Evolutionary conservation across 2,329 filamentous ascomycete species (phyloP).

Genomic region (Bimuria novae-zelandiae): DNA sequence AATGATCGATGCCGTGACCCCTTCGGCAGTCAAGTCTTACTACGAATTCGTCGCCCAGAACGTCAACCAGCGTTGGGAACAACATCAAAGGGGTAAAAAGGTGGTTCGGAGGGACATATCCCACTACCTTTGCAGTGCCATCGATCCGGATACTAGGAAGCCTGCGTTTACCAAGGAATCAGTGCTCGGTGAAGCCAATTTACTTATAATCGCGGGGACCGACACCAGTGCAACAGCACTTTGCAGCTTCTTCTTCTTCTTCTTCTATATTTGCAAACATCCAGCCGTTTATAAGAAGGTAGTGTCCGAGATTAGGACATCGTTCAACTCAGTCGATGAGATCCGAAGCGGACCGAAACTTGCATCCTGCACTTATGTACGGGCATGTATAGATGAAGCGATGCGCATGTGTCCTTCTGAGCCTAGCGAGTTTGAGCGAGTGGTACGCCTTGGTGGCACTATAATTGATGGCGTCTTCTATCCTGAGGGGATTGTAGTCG

Average conservation of each 20-base stretch:
- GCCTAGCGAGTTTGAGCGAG: slow-evolving; percentile 9
- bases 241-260: slow-evolving; percentile 21
- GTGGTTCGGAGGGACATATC: background rate
- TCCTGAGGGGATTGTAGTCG: slow-evolving; percentile 22
- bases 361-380: slow-evolving; percentile 20
- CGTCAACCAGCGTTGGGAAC: background rate
- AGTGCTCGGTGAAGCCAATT: slow-evolving; percentile 49
- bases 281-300: slow-evolving; percentile 18
- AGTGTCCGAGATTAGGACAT: slow-evolving; percentile 12
- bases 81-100: background rate
- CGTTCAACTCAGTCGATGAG: slow-evolving; percentile 26
- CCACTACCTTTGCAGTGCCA: background rate
- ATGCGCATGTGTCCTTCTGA: slow-evolving; percentile 10
- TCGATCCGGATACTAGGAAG: background rate
- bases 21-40: slow-evolving; percentile 8
- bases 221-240: slow-evolving; percentile 46
- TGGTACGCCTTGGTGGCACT: slow-evolving; percentile 11
- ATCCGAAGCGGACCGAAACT: background rate
- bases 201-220: slow-evolving; percentile 51
- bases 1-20: slow-evolving; percentile 7
- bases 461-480: slow-evolving; percentile 13
- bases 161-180: slow-evolving; percentile 23
- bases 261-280: slow-evolving; percentile 44
- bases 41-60: background rate
- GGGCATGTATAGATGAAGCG: slow-evolving; percentile 13